Evolutionary conservation across 2,329 filamentous ascomycete species (phyloP), one percentile per base, ranked within the genome.

Genomic region (Hysterium pulicare): DNA sequence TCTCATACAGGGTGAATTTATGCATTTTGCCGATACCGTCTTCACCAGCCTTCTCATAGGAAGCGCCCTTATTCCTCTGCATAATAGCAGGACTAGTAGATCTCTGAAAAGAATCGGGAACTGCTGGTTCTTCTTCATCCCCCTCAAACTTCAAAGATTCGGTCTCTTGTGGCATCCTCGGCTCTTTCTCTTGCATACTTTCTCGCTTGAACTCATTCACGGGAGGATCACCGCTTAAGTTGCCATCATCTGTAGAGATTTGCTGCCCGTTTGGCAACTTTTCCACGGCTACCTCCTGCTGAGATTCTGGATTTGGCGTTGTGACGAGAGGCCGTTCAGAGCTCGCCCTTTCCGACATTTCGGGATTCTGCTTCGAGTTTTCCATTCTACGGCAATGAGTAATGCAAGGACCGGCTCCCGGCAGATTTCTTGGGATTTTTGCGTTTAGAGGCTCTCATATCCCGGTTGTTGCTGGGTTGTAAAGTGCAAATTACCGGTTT

Each of bases 1-100:
- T 98, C 71, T 98, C 93, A 68, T 98, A 97, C 17, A 98, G 72
- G n/a, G 87, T 93, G 68, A 95, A 97, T 59, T 93, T 94, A 73
- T 96, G 90, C 89, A 98, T 95, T 38, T 67, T 62, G 48, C 67
- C 66, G 31, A 71, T 61, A 3, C 68, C 68, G 31, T 64, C 65
- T 38, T 71, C 70, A 3, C 68, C 68, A 38, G 69, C 67, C 44
- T 68, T 71, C 30, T 65, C 60, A 39, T 69, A 70, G 9, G 57
- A 58, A n/a, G 66, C 59, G 20, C 55, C 59, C 40, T 63, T 70
- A 42, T 57, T 57, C 37, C 67, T 61, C 36, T 68, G 64, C 41
- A 65, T 58, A 21, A 56, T 55, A 9, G 63, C 54, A 6, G 69
- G 68, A 41, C 67, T 70, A n/a, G 57, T 57, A 16, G 63, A 62